These are phyloP conservation scores for Scedosporium aurantiacum DNA, from an alignment of 2,329 filamentous ascomycete species.

Conservation along the genomic window DNA sequence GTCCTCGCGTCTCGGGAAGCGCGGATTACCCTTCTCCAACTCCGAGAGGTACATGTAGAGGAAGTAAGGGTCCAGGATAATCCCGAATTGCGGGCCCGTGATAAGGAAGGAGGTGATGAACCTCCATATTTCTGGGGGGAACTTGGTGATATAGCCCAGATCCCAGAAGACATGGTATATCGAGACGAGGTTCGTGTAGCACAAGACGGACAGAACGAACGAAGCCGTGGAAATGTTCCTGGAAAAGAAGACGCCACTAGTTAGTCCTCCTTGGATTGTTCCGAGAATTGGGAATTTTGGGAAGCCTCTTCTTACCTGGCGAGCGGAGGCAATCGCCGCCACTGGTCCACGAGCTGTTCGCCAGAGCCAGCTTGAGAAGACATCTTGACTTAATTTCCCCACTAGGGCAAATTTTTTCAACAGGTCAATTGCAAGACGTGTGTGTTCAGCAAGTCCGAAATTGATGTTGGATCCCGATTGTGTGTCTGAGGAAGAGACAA, in stretches of 20 bases:
- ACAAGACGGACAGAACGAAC: constrained; percentile 47
- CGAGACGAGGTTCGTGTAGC: constrained; percentile 44
- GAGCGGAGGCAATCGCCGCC: constrained; percentile 29
- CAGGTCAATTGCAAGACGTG: background rate
- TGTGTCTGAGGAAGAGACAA: too few relatives aligned
- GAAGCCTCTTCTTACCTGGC: constrained; percentile 24
- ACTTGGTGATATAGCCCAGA: constrained; percentile 38
- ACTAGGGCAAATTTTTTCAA: constrained; percentile 1
- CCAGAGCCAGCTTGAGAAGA: background rate
- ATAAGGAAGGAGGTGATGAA: constrained; percentile 30
- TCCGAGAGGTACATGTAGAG: constrained; percentile 67
- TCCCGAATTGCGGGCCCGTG: constrained; percentile 26
- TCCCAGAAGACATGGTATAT: constrained; percentile 41
- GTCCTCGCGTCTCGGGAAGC: constrained; percentile 66
- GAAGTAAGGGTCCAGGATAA: constrained; percentile 65
- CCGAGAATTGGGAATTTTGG: background rate
- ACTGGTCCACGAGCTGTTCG: constrained; percentile 17
- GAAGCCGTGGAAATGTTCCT: constrained; percentile 57
- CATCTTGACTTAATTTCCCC: constrained; percentile 11
- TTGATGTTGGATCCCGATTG: background rate
- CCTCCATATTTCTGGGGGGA: constrained; percentile 33
- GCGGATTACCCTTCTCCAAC: constrained; percentile 59
- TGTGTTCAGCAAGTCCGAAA: constrained; percentile 2
- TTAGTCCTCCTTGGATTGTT: constrained; percentile 11
- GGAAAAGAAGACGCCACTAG: constrained; percentile 8